These are phyloP conservation scores for Tricholoma flavovirens DNA, from an alignment of 768 basidiomycete genomes.

Conservation along the genomic window DNA sequence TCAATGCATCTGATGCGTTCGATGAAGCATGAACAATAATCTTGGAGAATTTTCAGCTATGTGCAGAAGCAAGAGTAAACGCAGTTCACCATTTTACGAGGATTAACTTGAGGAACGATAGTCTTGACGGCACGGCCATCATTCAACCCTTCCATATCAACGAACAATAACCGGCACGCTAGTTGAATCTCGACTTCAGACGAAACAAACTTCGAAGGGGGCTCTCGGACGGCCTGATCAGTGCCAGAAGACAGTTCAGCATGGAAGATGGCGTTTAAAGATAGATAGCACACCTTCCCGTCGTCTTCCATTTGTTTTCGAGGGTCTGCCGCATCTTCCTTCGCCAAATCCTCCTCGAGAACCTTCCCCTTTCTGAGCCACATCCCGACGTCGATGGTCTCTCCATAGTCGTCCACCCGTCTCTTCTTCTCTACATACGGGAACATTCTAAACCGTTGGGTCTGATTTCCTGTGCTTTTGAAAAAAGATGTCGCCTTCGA, in stretches of 20 bases:
- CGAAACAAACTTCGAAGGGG: conserved; percentile 87
- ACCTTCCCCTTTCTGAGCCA: conserved; percentile 92
- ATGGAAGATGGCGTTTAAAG: background rate
- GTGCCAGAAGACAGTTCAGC: conserved; percentile 5
- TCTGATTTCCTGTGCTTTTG: conserved; percentile 64
- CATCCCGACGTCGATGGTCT: conserved; percentile 91
- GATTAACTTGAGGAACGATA: conserved; percentile 94
- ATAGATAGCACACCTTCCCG: conserved; percentile 49
- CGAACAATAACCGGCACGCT: conserved; percentile 81
- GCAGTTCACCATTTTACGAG: conserved; percentile 81
- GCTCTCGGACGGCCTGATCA: conserved; percentile 72
- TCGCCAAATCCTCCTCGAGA: conserved; percentile 85
- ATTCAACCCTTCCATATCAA: conserved; percentile 95
- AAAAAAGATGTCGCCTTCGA: conserved; percentile 83
- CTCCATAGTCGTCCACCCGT: conserved; percentile 92
- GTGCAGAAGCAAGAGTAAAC: background rate
- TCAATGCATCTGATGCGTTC: conserved; percentile 62
- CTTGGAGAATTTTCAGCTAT: conserved; percentile 33
- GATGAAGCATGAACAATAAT: conserved; percentile 81
- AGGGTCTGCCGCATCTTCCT: conserved; percentile 73
- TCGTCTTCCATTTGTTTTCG: conserved; percentile 72
- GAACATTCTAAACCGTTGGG: conserved; percentile 92
- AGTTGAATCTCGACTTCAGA: conserved; percentile 73
- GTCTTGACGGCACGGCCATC: conserved; percentile 97
- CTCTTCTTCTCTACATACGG: conserved; percentile 92